A percentile compares a stretch with the other conserved stretches of the same genome.
Conservation (phyloP, 2,329 filamentous ascomycete species). For the Cordyceps javanica region DNA sequence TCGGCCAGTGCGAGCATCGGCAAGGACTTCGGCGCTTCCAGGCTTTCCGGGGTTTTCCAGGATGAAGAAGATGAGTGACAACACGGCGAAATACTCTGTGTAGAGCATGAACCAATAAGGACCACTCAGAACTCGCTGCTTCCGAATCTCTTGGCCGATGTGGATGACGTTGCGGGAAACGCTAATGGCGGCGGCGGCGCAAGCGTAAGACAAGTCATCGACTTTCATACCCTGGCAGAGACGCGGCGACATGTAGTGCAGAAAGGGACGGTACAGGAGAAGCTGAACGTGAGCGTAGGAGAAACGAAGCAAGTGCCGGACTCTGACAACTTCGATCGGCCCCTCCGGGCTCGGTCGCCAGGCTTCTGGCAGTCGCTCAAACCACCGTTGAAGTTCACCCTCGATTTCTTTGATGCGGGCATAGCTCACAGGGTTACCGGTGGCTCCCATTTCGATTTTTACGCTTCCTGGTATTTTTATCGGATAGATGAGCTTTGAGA, state of each 20-base stretch:
- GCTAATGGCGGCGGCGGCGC: slow-evolving; percentile 55
- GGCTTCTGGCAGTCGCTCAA: slow-evolving; percentile 61
- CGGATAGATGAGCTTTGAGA: slow-evolving; percentile 61
- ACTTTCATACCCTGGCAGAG: slow-evolving; percentile 49
- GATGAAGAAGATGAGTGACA: slow-evolving; percentile 74
- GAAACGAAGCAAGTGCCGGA: slow-evolving; percentile 71
- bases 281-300: slow-evolving; percentile 80
- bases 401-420: slow-evolving; percentile 60
- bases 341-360: slow-evolving; percentile 77
- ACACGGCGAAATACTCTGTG: slow-evolving; percentile 74
- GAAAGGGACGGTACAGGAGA: slow-evolving; percentile 74
- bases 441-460: slow-evolving; percentile 36
- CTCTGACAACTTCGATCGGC: slow-evolving; percentile 60
- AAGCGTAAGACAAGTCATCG: slow-evolving; percentile 75
- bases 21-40: slow-evolving; percentile 71
- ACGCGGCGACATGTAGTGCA: slow-evolving; percentile 72
- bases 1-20: slow-evolving; percentile 78
- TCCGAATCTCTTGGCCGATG: slow-evolving; percentile 71
- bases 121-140: slow-evolving; percentile 67
- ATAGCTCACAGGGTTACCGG: slow-evolving; percentile 58
- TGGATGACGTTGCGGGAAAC: slow-evolving; percentile 70
- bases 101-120: slow-evolving; percentile 86
- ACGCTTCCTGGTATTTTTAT: slow-evolving; percentile 46
- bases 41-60: slow-evolving; percentile 72
- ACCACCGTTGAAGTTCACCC: slow-evolving; percentile 56